Conservation (phyloP, 2,329 filamentous ascomycete genomes). For the Claviceps purpurea region DNA sequence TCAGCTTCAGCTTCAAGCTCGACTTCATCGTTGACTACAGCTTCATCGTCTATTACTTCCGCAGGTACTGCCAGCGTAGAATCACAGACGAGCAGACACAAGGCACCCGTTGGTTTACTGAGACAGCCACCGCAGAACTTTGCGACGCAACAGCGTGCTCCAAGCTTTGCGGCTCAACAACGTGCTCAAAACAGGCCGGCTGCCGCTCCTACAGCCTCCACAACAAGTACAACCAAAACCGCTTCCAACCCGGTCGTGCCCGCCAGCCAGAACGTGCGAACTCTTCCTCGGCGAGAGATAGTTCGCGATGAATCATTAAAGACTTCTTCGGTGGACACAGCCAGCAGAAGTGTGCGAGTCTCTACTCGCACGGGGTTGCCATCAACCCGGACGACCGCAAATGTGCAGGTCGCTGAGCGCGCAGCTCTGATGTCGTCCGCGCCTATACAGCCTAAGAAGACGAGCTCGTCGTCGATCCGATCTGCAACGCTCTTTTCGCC, state of each 20-base stretch:
- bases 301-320: conserved; percentile 13
- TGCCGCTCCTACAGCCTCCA: conserved; percentile 12
- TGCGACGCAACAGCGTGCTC: conserved; percentile 30
- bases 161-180: conserved; percentile 53
- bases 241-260: conserved; percentile 12
- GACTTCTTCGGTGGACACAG: conserved; percentile 11
- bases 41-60: conserved; percentile 1
- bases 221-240: conserved; percentile 15
- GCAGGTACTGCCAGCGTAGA: conserved; percentile 15
- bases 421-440: conserved; percentile 16
- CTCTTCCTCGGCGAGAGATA: conserved; percentile 16
- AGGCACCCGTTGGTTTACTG: conserved; percentile 29
- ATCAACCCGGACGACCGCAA: conserved; percentile 14
- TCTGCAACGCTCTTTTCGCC: conserved; percentile 42
- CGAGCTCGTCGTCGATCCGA: conserved; percentile 19
- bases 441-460: conserved; percentile 13
- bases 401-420: conserved; percentile 17
- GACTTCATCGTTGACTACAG: conserved; percentile 6
- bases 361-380: conserved; percentile 16
- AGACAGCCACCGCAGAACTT: conserved; percentile 49
- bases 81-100: conserved; percentile 19
- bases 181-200: conserved; percentile 40
- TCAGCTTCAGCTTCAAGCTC: neutral
- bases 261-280: conserved; percentile 18
- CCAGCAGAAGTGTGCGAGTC: conserved; percentile 15